Base-by-base conservation (phyloP, 2,329 filamentous ascomycete species). In the Acarospora socialis region DNA sequence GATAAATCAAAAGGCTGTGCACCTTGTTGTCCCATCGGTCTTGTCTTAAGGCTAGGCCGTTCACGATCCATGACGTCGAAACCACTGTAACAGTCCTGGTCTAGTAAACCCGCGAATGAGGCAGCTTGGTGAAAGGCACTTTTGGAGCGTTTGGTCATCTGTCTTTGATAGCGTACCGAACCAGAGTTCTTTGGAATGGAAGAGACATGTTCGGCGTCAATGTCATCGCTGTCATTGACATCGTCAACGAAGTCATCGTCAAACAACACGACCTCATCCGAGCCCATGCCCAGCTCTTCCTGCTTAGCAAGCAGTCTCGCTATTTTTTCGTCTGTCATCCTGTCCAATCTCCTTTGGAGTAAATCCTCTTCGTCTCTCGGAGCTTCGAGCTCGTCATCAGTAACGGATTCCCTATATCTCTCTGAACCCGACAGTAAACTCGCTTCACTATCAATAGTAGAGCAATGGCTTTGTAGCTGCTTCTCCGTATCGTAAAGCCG, bases 51-150 rank as follows among this genome's bases (percentile, higher is more conserved):
- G 32, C 73, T 82, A 1, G 76, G 73, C 16, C 75, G 66, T 10
- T 80, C 69, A 56, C 80, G 82, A 46, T 92, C 81, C 77, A 90
- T 87, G 26, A 92, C 62, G 47, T 93, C 83, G 41, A 93, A 77
- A 6, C 73, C 79, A 38, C 77, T 73, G 38, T 73, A 69, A 2
- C 69, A 66, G 41, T 70, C 66, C 39, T 59, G 54, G n/a, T 73
- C 68, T 2, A 74, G 55, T 1, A 64, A 61, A 47, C 73, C 70
- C 3, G 68, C 70, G 43, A 75, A 63, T 10, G 63, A 58, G 27
- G 60, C 60, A 4, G 70, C 71, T 21, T 63, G 61, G 10, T 67
- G 65, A 44, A 72, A 74, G 21, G 45, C 49, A 14, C 53, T 51
- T 24, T 42, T 43, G 30, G 44, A 40, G 21, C 45, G 36, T 25